Percentiles rank a stretch among this genome's conserved stretches.
These are phyloP conservation scores for Speleostelium caveatum DNA, from an alignment of 78 protist species.

Conservation along the genomic window DNA sequence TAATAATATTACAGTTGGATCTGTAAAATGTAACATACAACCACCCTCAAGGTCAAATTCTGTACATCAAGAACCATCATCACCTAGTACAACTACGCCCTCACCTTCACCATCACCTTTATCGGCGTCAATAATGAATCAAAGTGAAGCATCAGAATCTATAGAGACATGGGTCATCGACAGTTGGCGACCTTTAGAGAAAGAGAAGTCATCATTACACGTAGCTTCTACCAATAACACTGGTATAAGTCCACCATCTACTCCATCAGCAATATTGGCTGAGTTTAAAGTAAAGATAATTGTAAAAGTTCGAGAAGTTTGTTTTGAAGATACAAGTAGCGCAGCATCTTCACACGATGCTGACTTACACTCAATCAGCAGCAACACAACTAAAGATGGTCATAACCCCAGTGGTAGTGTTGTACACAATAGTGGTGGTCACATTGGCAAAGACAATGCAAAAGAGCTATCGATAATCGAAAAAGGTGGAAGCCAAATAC, in stretches of 20 bases:
- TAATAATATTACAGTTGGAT: slow-evolving; percentile 49
- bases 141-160: not conserved
- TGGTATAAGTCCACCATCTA: slow-evolving; percentile 10
- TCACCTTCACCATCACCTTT: not conserved
- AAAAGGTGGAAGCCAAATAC: slow-evolving; percentile 67
- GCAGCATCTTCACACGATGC: not conserved
- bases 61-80: not conserved
- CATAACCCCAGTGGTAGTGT: not conserved
- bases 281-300: slow-evolving; percentile 47
- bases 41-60: not conserved
- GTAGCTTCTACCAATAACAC: not conserved
- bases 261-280: not conserved
- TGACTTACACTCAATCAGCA: not conserved
- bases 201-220: not conserved
- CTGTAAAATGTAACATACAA: slow-evolving; percentile 5
- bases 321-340: slow-evolving; percentile 60
- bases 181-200: slow-evolving; percentile 29
- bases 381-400: not conserved
- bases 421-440: slow-evolving; percentile 5
- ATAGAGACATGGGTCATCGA: slow-evolving; percentile 29
- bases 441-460: not conserved
- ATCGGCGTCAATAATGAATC: not conserved
- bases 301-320: slow-evolving; percentile 42
- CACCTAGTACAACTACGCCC: not conserved
- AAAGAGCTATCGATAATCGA: slow-evolving; percentile 69